Conservation (phyloP, 768 basidiomycete genomes). For the Pleurotus salmoneostramineus region DNA sequence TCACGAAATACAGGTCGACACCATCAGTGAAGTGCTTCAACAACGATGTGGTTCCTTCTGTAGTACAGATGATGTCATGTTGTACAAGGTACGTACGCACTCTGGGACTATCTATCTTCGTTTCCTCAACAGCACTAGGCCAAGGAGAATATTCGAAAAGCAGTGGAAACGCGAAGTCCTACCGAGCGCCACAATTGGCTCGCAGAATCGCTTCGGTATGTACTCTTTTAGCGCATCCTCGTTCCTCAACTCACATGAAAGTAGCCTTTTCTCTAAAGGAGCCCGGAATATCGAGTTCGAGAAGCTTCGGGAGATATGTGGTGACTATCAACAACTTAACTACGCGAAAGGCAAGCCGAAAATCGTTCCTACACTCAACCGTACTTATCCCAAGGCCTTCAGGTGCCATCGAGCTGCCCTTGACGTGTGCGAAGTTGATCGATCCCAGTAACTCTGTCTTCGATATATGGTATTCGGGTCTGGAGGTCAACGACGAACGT, state of each 20-base stretch:
- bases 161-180: conserved; percentile 74
- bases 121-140: conserved; percentile 46
- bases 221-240: not conserved
- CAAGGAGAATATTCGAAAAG: conserved; percentile 88
- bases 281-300: conserved; percentile 81
- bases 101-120: conserved; percentile 5
- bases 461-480: conserved; percentile 72
- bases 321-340: conserved; percentile 83
- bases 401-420: conserved; percentile 85
- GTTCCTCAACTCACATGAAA: conserved; percentile 3
- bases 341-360: conserved; percentile 68
- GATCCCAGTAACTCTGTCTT: conserved; percentile 75
- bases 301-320: conserved; percentile 79
- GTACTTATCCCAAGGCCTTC: not conserved
- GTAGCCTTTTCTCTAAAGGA: conserved; percentile 84
- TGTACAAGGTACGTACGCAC: conserved; percentile 73
- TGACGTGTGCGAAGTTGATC: conserved; percentile 74
- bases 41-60: conserved; percentile 96
- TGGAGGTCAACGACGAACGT: conserved; percentile 54
- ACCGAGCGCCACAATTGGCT: conserved; percentile 76
- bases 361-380: not conserved
- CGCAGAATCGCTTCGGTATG: conserved; percentile 82
- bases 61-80: conserved; percentile 95
- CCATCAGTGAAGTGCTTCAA: conserved; percentile 92
- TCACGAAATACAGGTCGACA: conserved; percentile 67